Evolutionary conservation across 768 basidiomycete genomes (phyloP).

Genomic region (Mycena amicta): DNA sequence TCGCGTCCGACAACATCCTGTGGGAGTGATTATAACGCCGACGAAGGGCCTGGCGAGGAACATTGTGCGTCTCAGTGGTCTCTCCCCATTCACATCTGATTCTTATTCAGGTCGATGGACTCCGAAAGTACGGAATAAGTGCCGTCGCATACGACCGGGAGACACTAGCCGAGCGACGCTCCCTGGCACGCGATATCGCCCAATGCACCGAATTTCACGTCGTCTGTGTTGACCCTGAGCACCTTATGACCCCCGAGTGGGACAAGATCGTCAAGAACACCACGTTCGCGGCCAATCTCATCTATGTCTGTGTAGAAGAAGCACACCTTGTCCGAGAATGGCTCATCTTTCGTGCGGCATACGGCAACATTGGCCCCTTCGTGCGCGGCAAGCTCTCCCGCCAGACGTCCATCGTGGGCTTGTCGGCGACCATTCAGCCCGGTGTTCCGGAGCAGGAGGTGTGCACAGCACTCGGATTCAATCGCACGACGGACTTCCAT

Average conservation of each 20-base stretch:
- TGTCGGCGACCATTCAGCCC: constrained; percentile 10
- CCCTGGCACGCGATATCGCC: neutral
- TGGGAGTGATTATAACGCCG: constrained; percentile 1
- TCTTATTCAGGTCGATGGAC: neutral
- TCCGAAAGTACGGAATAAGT: neutral
- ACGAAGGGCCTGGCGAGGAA: constrained; percentile 4
- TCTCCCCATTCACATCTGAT: neutral
- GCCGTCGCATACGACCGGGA: neutral
- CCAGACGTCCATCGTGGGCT: constrained; percentile 2
- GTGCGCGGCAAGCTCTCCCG: constrained; percentile 4
- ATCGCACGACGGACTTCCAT: neutral
- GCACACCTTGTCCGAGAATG: constrained; percentile 19
- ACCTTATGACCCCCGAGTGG: constrained; percentile 22
- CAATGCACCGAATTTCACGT: too few relatives aligned
- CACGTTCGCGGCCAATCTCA: constrained; percentile 13
- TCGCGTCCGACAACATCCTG: neutral
- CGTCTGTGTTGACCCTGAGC: constrained; percentile 26
- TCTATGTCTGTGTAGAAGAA: constrained; percentile 13
- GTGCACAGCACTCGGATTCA: neutral
- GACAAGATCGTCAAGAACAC: constrained; percentile 6
- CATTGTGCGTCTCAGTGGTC: constrained; percentile 1
- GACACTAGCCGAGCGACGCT: neutral
- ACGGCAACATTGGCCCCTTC: constrained; percentile 12
- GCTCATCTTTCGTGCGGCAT: constrained; percentile 19
- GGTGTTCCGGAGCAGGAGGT: neutral